Percentiles rank a stretch among this genome's conserved stretches.
These are phyloP conservation scores for Cercis canadensis DNA, from an alignment of 306 rosid species.

Conservation along the genomic window DNA sequence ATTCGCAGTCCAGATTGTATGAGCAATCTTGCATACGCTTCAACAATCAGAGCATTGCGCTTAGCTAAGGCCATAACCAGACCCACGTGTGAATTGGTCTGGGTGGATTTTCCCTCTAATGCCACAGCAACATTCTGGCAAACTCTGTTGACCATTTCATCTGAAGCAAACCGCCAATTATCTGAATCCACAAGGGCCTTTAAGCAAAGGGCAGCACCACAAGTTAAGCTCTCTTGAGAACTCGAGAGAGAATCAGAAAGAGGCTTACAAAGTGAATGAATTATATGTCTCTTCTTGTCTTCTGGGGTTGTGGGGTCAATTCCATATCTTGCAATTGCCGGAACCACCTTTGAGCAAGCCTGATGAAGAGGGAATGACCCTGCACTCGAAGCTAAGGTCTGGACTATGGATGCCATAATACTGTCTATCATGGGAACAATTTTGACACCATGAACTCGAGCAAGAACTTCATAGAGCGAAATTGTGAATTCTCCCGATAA, in stretches of 20 bases:
- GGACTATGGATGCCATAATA: constrained; percentile 76
- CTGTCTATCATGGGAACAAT: constrained; percentile 76
- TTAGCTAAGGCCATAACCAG: constrained; percentile 84
- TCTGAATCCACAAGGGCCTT: constrained; percentile 87
- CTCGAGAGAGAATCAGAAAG: constrained; percentile 75
- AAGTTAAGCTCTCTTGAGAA: constrained; percentile 77
- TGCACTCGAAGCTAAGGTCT: constrained; percentile 73
- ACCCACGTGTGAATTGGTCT: constrained; percentile 78
- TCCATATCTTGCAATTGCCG: constrained; percentile 84
- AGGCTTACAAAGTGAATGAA: constrained; percentile 77
- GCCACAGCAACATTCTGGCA: constrained; percentile 89
- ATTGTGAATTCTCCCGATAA: constrained; percentile 77
- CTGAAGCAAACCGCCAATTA: constrained; percentile 88
- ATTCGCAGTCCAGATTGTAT: constrained; percentile 69
- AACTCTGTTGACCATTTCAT: constrained; percentile 83
- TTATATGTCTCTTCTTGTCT: constrained; percentile 63
- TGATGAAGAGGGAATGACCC: constrained; percentile 89
- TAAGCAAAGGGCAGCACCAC: constrained; percentile 86
- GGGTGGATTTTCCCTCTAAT: constrained; percentile 70
- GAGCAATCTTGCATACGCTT: constrained; percentile 86
- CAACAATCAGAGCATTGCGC: constrained; percentile 75
- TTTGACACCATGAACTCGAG: constrained; percentile 82
- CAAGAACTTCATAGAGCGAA: constrained; percentile 86
- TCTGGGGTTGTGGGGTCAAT: constrained; percentile 89
- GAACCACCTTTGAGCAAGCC: constrained; percentile 90